These are phyloP conservation scores for Lepiota venenata DNA, from an alignment of 768 basidiomycete genomes.

Conservation along the genomic window DNA sequence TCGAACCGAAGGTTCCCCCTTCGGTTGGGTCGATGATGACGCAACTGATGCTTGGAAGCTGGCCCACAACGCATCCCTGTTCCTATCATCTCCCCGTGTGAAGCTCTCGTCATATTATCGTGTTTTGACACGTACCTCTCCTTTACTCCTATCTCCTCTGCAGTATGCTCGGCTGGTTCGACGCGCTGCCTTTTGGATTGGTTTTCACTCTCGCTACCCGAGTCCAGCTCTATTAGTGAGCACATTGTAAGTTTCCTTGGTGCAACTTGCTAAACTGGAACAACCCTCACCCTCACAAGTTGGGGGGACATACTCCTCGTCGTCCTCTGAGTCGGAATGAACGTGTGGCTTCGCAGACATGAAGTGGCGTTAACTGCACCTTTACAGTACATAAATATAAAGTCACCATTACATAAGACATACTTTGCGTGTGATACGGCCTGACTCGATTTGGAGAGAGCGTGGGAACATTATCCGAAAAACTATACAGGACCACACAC, in stretches of 20 bases:
- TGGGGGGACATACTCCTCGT: constrained; percentile 67
- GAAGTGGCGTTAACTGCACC: no score
- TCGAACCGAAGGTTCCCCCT: constrained; percentile 18
- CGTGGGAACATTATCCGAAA: constrained; percentile 15
- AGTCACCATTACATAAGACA: no score
- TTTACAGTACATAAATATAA: no score
- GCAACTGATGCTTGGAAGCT: constrained; percentile 64
- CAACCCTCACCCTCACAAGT: constrained; percentile 31
- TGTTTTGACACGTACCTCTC: constrained; percentile 35
- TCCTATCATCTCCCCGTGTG: constrained; percentile 34
- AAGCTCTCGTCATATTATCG: neutral
- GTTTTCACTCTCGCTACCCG: constrained; percentile 14
- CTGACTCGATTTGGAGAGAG: no score
- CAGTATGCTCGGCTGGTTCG: neutral
- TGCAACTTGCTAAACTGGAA: neutral
- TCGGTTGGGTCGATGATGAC: constrained; percentile 16
- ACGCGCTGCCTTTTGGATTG: neutral
- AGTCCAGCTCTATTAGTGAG: constrained; percentile 9
- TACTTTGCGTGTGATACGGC: no score
- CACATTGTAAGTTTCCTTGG: neutral
- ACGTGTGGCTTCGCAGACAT: constrained; percentile 4
- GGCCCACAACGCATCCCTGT: constrained; percentile 63
- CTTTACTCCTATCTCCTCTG: constrained; percentile 35
- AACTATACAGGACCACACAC: constrained; percentile 35
- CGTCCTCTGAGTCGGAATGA: constrained; percentile 62